Evolutionary conservation across 768 basidiomycete species (phyloP).

Genomic region (Suillus variegatus): DNA sequence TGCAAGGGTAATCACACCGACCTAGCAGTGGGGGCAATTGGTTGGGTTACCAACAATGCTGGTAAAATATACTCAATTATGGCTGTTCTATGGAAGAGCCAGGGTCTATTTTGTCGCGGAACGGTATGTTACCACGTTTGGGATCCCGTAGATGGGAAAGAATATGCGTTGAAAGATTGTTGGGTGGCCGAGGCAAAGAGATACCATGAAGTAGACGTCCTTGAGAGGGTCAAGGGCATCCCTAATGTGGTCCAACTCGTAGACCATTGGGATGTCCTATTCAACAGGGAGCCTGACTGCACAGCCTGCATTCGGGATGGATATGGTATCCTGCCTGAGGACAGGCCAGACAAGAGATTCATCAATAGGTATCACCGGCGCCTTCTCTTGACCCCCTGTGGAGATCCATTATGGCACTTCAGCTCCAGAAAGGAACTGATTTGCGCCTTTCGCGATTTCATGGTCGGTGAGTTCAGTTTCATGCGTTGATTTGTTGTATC

Average conservation of each 20-base stretch:
- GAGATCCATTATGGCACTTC: background rate
- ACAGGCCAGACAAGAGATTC: background rate
- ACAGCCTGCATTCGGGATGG: too few relatives aligned
- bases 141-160: background rate
- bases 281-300: too few relatives aligned
- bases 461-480: background rate
- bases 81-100: background rate
- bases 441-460: constrained; percentile 6
- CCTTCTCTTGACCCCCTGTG: background rate
- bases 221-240: too few relatives aligned
- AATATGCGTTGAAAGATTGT: background rate
- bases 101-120: background rate
- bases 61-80: background rate
- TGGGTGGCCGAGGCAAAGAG: background rate
- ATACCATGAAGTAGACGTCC: too few relatives aligned
- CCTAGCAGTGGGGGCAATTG: background rate
- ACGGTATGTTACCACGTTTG: background rate
- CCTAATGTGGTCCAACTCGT: too few relatives aligned
- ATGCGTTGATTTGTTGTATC: background rate
- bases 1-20: background rate
- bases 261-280: too few relatives aligned
- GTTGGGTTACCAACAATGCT: background rate
- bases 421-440: constrained; percentile 7
- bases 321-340: too few relatives aligned
- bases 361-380: background rate